phyloP scores from a whole-genome alignment of 2,329 filamentous ascomycete species.

The Sordariomycetes sp. region DNA sequence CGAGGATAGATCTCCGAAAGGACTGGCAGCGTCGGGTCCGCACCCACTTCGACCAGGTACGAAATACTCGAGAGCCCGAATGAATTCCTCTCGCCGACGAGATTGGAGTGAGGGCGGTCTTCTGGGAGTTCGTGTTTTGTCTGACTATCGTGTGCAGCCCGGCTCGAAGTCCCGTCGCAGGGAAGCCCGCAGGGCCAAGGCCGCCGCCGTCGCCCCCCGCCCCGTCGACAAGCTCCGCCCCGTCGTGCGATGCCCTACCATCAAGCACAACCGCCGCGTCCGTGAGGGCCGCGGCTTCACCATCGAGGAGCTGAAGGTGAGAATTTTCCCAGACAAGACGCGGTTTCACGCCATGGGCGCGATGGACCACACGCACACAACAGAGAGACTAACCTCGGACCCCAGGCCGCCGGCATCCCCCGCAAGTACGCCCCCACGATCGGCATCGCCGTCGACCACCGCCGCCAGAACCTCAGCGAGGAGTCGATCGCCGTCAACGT shows the following conservation, averaged over 20 bases:
- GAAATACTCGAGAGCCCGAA: conserved; percentile 8
- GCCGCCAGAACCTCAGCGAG: conserved; percentile 94
- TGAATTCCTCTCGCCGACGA: neutral
- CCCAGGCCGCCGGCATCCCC: conserved; percentile 85
- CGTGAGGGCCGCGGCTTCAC: conserved; percentile 97
- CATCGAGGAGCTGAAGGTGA: conserved; percentile 94
- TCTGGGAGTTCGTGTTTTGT: conserved; percentile 9
- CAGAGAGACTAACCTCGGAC: neutral
- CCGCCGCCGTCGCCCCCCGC: conserved; percentile 86
- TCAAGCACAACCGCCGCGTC: conserved; percentile 99
- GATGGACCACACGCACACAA: too few relatives aligned
- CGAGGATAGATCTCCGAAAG: conserved; percentile 82
- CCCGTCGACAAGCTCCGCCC: conserved; percentile 96
- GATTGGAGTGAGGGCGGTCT: neutral
- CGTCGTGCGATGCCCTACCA: conserved; percentile 90
- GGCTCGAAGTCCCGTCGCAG: conserved; percentile 93
- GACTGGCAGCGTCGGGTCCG: conserved; percentile 99
- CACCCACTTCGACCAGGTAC: conserved; percentile 99
- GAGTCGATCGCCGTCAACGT: conserved; percentile 93
- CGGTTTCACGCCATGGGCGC: too few relatives aligned
- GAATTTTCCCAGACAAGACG: conserved; percentile 9
- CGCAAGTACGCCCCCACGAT: conserved; percentile 90
- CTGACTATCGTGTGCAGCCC: conserved; percentile 45
- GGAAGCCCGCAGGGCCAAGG: conserved; percentile 86
- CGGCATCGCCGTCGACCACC: conserved; percentile 92